Conservation (phyloP, 2,329 filamentous ascomycete species). For the Lasiodiplodia hormozganensis region DNA sequence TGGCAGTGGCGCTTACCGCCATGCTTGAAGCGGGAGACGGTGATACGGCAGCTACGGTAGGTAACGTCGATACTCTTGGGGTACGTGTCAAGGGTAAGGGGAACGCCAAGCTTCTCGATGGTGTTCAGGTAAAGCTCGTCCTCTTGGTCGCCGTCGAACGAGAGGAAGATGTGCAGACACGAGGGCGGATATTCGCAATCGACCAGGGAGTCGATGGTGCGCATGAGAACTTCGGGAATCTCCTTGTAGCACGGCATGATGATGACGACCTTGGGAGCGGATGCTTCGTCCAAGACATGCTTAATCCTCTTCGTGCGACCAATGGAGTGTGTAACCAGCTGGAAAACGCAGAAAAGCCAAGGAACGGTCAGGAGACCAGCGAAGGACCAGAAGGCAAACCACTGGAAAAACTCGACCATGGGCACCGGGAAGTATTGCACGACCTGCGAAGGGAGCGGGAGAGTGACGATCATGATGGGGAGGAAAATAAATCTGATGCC, state of each 20-base stretch:
- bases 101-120: conserved; percentile 82
- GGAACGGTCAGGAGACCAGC: conserved; percentile 83
- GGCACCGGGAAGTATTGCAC: conserved; percentile 72
- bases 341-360: conserved; percentile 92
- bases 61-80: conserved; percentile 89
- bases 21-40: conserved; percentile 89
- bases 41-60: conserved; percentile 83
- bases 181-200: conserved; percentile 92
- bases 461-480: conserved; percentile 91
- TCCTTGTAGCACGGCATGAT: conserved; percentile 98
- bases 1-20: conserved; percentile 95
- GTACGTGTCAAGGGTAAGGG: conserved; percentile 76
- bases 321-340: conserved; percentile 85
- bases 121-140: conserved; percentile 90
- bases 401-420: conserved; percentile 79
- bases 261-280: conserved; percentile 91
- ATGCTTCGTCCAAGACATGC: conserved; percentile 80
- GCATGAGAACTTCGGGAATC: conserved; percentile 80
- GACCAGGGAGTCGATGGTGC: conserved; percentile 88
- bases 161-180: conserved; percentile 93
- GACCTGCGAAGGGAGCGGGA: conserved; percentile 78
- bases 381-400: conserved; percentile 96
- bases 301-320: conserved; percentile 84
- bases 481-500: conserved; percentile 76
- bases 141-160: conserved; percentile 89